These are phyloP conservation scores for Lichtheimia corymbifera DNA, from an alignment of 371 early-diverging fungal species.

Conservation along the genomic window DNA sequence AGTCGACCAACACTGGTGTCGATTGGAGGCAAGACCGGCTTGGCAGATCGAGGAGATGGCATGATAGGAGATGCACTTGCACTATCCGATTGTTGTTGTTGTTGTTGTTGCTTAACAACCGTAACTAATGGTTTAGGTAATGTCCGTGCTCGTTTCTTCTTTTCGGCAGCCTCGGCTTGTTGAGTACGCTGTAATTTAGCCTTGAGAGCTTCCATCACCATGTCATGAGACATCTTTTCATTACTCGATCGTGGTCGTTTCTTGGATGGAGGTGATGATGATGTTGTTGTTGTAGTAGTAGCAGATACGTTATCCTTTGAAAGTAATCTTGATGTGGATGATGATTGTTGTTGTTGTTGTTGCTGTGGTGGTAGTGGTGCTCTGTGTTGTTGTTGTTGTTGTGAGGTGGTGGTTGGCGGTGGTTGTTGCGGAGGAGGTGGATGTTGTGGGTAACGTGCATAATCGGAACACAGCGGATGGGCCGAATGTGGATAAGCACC, in stretches of 20 bases:
- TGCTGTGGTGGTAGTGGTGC: neutral
- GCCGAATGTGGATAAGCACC: conserved; percentile 37
- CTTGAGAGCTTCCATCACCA: conserved; percentile 42
- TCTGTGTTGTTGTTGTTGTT: neutral
- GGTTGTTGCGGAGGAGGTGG: conserved; percentile 15
- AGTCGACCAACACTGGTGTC: conserved; percentile 31
- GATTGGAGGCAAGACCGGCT: conserved; percentile 39
- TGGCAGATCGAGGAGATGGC: conserved; percentile 35
- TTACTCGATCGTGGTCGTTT: conserved; percentile 6
- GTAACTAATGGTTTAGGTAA: conserved; percentile 9
- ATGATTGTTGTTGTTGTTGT: conserved; percentile 2
- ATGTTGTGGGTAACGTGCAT: no score
- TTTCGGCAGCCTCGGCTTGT: conserved; percentile 6
- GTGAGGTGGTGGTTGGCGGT: neutral
- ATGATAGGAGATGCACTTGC: neutral
- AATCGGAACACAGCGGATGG: conserved; percentile 30
- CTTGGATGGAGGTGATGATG: conserved; percentile 6
- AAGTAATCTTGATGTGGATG: neutral
- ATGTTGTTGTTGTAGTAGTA: neutral
- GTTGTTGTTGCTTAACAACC: neutral
- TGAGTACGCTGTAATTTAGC: conserved; percentile 31
- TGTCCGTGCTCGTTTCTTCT: conserved; percentile 16
- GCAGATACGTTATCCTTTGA: no score
- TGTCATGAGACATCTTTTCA: conserved; percentile 28
- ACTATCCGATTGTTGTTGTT: neutral